phyloP scores from a whole-genome alignment of 2,329 filamentous ascomycete species.

The Fusarium albidum region DNA sequence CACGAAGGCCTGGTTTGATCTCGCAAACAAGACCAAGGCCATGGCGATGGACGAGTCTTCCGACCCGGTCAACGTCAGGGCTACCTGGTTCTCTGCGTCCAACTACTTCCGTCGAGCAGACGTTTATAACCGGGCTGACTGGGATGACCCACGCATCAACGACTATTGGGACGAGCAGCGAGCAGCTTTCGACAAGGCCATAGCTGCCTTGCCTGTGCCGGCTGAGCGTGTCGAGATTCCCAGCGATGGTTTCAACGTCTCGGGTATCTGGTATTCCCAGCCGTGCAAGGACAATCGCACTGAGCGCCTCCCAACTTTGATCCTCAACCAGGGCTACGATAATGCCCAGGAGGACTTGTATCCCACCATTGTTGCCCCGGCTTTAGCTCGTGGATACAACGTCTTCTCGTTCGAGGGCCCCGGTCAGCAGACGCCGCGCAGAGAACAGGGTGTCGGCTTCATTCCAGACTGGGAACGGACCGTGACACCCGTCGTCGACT shows the following conservation, averaged over 20 bases:
- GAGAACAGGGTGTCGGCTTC: conserved; percentile 20
- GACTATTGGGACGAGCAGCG: conserved; percentile 47
- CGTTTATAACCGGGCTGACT: conserved; percentile 52
- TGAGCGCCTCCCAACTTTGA: conserved; percentile 3
- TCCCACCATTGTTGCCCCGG: conserved; percentile 4
- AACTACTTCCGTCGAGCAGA: conserved; percentile 53
- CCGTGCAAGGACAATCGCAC: conserved; percentile 4
- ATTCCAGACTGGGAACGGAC: conserved; percentile 28
- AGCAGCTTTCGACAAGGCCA: conserved; percentile 49
- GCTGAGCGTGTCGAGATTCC: conserved; percentile 46
- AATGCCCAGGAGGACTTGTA: conserved; percentile 28
- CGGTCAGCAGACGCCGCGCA: conserved; percentile 18
- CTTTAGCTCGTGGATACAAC: conserved; percentile 20
- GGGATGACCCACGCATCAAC: conserved; percentile 50
- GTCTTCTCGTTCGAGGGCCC: conserved; percentile 22
- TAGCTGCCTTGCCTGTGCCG: conserved; percentile 45
- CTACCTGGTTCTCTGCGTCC: conserved; percentile 47
- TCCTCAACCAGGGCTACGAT: conserved; percentile 21
- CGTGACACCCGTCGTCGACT: conserved; percentile 14
- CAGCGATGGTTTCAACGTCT: conserved; percentile 42
- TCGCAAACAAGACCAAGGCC: conserved; percentile 35
- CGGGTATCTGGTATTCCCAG: conserved; percentile 46
- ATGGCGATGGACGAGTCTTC: conserved; percentile 29
- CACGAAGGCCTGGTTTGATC: conserved; percentile 26
- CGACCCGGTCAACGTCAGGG: conserved; percentile 37